These are phyloP conservation scores for Chlorella ohadii DNA, from an alignment of 139 green algal genomes.

Conservation along the genomic window DNA sequence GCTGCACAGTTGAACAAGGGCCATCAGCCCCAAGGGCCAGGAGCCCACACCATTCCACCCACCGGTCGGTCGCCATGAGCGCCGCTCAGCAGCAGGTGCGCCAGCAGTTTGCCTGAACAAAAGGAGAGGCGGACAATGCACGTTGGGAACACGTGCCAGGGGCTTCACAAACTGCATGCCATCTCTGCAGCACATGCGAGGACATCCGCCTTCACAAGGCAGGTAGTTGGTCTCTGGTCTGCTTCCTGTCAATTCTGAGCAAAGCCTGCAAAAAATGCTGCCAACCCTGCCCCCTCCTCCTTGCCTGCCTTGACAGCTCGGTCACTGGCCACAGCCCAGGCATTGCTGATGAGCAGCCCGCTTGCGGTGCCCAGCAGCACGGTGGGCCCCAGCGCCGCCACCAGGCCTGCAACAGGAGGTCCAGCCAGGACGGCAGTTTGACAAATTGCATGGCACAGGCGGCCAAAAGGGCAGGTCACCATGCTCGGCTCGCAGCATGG, in stretches of 20 bases:
- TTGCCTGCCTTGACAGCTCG: slow-evolving; percentile 64
- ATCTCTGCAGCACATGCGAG: too few relatives aligned
- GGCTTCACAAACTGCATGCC: too few relatives aligned
- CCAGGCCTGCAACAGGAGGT: slow-evolving; percentile 41
- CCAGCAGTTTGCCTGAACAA: slow-evolving; percentile 58
- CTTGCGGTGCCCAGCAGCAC: slow-evolving; percentile 44
- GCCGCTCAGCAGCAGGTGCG: slow-evolving; percentile 65
- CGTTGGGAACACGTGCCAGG: too few relatives aligned
- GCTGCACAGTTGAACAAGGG: too few relatives aligned
- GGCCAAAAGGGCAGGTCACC: background rate
- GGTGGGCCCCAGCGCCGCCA: slow-evolving; percentile 60
- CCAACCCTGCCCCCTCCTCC: background rate
- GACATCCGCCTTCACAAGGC: too few relatives aligned
- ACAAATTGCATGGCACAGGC: background rate
- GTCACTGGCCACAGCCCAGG: slow-evolving; percentile 65
- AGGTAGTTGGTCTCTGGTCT: too few relatives aligned
- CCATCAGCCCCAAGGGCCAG: too few relatives aligned
- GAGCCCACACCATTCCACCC: too few relatives aligned
- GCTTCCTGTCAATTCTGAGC: too few relatives aligned
- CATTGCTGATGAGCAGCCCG: slow-evolving; percentile 58
- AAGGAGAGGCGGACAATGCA: too few relatives aligned
- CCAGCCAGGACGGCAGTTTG: background rate
- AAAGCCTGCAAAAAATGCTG: too few relatives aligned
- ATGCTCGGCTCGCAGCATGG: too few relatives aligned
- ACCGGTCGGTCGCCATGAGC: slow-evolving; percentile 75